These are phyloP conservation scores for Fusarium irregulare DNA, from an alignment of 2,329 filamentous ascomycete genomes.

Conservation along the genomic window DNA sequence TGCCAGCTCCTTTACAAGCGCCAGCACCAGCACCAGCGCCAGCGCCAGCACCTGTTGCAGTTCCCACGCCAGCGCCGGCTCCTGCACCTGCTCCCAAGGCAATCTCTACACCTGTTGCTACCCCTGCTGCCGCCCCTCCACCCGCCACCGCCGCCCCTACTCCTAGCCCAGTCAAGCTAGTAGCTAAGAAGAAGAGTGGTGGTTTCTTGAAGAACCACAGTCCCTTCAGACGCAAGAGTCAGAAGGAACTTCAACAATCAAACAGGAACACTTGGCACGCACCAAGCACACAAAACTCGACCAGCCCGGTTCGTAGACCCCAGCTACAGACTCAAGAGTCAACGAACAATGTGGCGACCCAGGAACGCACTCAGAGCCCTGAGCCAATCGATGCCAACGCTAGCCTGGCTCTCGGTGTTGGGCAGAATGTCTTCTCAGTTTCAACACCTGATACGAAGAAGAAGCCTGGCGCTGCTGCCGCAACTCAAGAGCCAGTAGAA, in stretches of 20 bases:
- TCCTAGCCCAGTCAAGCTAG: conserved; percentile 69
- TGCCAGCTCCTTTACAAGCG: not conserved
- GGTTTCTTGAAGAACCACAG: conserved; percentile 94
- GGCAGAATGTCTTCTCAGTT: conserved; percentile 95
- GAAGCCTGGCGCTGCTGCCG: conserved; percentile 39
- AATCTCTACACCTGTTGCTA: not conserved
- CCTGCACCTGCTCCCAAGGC: not conserved
- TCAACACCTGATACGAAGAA: conserved; percentile 76
- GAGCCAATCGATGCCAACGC: conserved; percentile 92
- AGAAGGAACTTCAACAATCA: conserved; percentile 69
- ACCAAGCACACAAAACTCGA: conserved; percentile 45
- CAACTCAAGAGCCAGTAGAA: conserved; percentile 59
- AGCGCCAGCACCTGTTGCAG: not conserved
- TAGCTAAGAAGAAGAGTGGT: conserved; percentile 78
- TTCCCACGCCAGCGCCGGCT: not conserved
- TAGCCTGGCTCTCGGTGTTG: conserved; percentile 92
- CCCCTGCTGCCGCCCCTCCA: not conserved
- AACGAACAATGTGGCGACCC: conserved; percentile 50
- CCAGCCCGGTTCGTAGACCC: conserved; percentile 52
- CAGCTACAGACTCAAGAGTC: conserved; percentile 55
- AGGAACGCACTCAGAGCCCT: conserved; percentile 70
- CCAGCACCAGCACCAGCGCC: not conserved
- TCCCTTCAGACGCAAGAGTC: conserved; percentile 93
- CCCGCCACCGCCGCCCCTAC: not conserved
- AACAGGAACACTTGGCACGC: conserved; percentile 72